Conservation (phyloP, 1,284 basidiomycete species). For the Ceratorhiza oryzae-sativae region DNA sequence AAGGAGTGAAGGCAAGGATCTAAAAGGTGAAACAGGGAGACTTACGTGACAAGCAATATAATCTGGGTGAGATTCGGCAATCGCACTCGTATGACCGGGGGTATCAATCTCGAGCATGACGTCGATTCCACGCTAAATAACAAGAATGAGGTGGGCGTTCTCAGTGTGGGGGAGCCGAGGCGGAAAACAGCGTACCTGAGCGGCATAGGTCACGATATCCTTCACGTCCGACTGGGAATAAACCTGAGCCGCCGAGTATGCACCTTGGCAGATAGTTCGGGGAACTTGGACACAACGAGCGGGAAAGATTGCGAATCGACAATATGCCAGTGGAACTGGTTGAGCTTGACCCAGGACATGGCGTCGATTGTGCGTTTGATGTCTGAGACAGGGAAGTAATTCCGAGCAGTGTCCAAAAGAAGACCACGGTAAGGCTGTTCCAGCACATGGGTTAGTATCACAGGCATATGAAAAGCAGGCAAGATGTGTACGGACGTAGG, state of each 20-base stretch:
- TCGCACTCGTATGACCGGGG: constrained; percentile 76
- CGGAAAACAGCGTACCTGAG: constrained; percentile 60
- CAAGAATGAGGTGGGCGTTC: neutral
- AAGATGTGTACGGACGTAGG: constrained; percentile 57
- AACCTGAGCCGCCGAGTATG: constrained; percentile 64
- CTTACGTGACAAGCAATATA: constrained; percentile 75
- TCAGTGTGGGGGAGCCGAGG: neutral
- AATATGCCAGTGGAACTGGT: constrained; percentile 57
- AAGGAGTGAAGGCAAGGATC: neutral
- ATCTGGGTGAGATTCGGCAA: constrained; percentile 71
- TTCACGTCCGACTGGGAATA: constrained; percentile 70
- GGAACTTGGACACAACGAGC: constrained; percentile 66
- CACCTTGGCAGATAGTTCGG: constrained; percentile 67
- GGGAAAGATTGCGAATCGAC: constrained; percentile 70
- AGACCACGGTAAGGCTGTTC: constrained; percentile 77
- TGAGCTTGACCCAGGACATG: constrained; percentile 86
- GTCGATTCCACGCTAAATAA: constrained; percentile 73
- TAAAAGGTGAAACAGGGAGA: constrained; percentile 46
- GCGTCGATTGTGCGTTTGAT: constrained; percentile 79
- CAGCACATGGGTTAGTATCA: constrained; percentile 10
- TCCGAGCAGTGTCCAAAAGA: constrained; percentile 79
- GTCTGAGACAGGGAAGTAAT: constrained; percentile 70
- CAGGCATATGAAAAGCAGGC: neutral
- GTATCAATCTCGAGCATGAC: constrained; percentile 80
- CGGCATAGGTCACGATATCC: constrained; percentile 74